Evolutionary conservation across 1,284 basidiomycete genomes (phyloP), one percentile per base, ranked within the genome.

Genomic region (Porodaedalea pini): DNA sequence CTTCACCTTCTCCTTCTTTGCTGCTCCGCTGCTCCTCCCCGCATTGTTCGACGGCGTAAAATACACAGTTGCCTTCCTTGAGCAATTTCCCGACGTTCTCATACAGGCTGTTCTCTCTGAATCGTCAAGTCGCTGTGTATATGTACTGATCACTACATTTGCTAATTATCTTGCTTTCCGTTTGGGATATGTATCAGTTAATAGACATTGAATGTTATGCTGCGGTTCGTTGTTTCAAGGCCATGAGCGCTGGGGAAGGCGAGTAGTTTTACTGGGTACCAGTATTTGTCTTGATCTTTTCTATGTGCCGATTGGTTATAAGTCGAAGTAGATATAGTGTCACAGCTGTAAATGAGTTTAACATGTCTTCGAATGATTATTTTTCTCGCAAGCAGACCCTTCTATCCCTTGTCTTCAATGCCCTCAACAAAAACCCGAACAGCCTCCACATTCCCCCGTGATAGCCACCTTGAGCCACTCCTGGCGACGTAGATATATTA

Each of bases 141-240:
- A 55, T 51, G 49, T 51, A 40, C 44, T 39, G 39, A 27, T 54
- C 51, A 54, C 40, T 32, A 32, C 29, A 44, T 54, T 29, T 34
- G 39, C 45, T 49, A 55, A 49, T 55, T 47, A n/a, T 55, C 32
- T 55, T 55, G 54, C 44, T 55, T 55, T 54, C 32, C 19, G 49
- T 29, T 39, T 36, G 54, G 36, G 44, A 29, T 55, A 25, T 48
- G 43, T 47, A 48, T 34, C 34, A 15, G n/a, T 39, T 55, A 55
- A 37, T 48, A 47, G 21, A 50, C 23, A 48, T 23, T 51, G 49
- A 51, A 37, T 15, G 31, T 17, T 23, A 19, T 23, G 25, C 25
- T 37, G 11, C 31, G 21, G 48, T 8, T 43, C 7, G 11, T 40
- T 39, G 37, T 23, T 15, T 2, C 13, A 29, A 15, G 7, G 13